Evolutionary conservation across 2,329 filamentous ascomycete genomes (phyloP).

Genomic region (Penicillium frequentans): DNA sequence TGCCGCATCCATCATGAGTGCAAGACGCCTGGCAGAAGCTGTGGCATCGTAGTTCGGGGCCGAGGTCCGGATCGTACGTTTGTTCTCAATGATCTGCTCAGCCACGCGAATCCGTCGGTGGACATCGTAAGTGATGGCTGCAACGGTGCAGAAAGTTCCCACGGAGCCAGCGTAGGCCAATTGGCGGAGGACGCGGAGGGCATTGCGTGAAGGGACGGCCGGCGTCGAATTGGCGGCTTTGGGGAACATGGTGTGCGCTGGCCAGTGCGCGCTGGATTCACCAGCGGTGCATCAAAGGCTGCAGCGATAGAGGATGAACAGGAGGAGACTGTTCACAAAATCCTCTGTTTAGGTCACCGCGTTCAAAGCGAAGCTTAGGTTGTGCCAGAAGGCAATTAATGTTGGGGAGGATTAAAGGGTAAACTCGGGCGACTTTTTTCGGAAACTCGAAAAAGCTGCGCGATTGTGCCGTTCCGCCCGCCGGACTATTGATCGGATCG

Average conservation of each 20-base stretch:
- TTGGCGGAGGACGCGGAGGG: constrained; percentile 41
- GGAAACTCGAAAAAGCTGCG: constrained; percentile 14
- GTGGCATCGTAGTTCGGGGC: constrained; percentile 44
- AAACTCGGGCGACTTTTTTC: constrained; percentile 22
- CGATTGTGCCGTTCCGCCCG: constrained; percentile 4
- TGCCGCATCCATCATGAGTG: constrained; percentile 45
- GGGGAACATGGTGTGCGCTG: constrained; percentile 31
- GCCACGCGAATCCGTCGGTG: constrained; percentile 42
- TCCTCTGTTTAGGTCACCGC: background rate
- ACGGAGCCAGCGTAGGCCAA: constrained; percentile 39
- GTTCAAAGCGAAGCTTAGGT: background rate
- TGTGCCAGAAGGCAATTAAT: constrained; percentile 5
- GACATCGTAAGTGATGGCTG: constrained; percentile 44
- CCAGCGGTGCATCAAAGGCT: constrained; percentile 18
- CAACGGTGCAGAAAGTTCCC: constrained; percentile 42
- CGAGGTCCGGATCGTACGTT: constrained; percentile 42
- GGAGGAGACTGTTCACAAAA: background rate
- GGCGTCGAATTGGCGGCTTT: constrained; percentile 31
- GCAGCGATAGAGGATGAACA: background rate
- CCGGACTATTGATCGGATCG: constrained; percentile 12
- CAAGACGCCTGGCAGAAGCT: constrained; percentile 36
- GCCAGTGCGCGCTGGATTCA: constrained; percentile 26
- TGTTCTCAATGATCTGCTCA: constrained; percentile 46
- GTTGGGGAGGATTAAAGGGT: constrained; percentile 6
- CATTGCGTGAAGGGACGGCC: constrained; percentile 45